These are phyloP conservation scores for Paramarasmius palmivorus DNA, from an alignment of 1,284 basidiomycete genomes.

Conservation along the genomic window DNA sequence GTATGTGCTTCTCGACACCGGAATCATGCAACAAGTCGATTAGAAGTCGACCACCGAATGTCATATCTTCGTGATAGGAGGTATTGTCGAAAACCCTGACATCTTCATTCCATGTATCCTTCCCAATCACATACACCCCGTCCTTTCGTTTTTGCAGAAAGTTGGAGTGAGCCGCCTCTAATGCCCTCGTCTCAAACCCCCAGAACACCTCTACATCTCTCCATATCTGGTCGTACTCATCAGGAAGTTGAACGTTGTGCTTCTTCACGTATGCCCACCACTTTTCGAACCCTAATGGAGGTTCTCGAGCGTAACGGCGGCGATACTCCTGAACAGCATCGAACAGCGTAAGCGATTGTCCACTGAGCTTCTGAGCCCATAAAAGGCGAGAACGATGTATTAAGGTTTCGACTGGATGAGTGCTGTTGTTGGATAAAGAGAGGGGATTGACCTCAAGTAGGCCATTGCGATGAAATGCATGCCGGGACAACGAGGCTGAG, in stretches of 20 bases:
- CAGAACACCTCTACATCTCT: conserved; percentile 50
- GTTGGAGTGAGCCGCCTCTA: conserved; percentile 28
- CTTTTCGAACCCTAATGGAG: conserved; percentile 53
- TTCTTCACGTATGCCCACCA: conserved; percentile 59
- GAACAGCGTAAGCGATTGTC: conserved; percentile 54
- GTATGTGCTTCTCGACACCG: conserved; percentile 31
- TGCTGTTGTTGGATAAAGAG: conserved; percentile 17
- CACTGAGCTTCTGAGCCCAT: conserved; percentile 52
- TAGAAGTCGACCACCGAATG: conserved; percentile 25
- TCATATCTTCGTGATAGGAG: background rate
- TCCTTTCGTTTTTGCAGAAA: background rate
- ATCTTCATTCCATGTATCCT: background rate
- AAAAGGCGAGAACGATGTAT: conserved; percentile 44
- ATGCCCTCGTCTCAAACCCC: conserved; percentile 39
- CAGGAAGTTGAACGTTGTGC: conserved; percentile 55
- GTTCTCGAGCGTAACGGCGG: conserved; percentile 36
- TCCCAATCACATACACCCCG: background rate
- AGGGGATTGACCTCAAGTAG: conserved; percentile 35
- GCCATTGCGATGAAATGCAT: conserved; percentile 32
- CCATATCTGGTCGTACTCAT: conserved; percentile 57
- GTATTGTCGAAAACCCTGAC: background rate
- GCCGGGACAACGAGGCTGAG: background rate
- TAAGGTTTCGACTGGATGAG: conserved; percentile 55
- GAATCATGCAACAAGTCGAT: conserved; percentile 29
- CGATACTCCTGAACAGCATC: conserved; percentile 59